Percentiles rank a stretch among this genome's conserved stretches.
These are phyloP conservation scores for Candida sanyaensis DNA, from an alignment of 1,139 yeast genomes.

Conservation along the genomic window DNA sequence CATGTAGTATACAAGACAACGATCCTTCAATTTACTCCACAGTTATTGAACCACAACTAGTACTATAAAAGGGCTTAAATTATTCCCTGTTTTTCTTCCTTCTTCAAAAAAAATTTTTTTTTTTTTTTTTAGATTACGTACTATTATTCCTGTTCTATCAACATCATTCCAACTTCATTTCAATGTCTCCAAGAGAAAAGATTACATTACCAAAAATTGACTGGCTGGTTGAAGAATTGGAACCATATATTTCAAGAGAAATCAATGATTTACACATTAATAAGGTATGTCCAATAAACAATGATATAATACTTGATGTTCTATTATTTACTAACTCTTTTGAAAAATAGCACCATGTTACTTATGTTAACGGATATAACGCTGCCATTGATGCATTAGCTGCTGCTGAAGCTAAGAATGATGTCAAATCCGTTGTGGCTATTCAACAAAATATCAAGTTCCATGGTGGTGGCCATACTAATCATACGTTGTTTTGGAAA, in stretches of 20 bases:
- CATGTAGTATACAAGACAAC: too few species aligned
- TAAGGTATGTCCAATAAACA: slow-evolving; percentile 17
- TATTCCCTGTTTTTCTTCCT: not conserved
- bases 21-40: not conserved
- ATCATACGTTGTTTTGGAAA: slow-evolving; percentile 48
- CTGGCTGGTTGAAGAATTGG: slow-evolving; percentile 43
- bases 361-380: slow-evolving; percentile 45
- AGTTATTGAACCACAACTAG: not conserved
- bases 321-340: too few species aligned
- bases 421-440: slow-evolving; percentile 37
- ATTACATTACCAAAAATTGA: slow-evolving; percentile 41
- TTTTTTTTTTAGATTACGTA: not conserved
- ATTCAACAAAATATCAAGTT: slow-evolving; percentile 43
- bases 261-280: slow-evolving; percentile 44
- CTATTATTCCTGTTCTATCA: not conserved
- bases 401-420: slow-evolving; percentile 37
- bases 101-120: not conserved
- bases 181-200: slow-evolving; percentile 12
- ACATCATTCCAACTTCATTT: not conserved
- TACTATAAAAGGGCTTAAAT: not conserved
- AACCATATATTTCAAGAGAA: slow-evolving; percentile 44
- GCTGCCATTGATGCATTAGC: slow-evolving; percentile 39
- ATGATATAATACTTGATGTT: too few species aligned
- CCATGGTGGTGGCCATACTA: slow-evolving; percentile 49
- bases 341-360: slow-evolving; percentile 33